Percentiles rank a stretch among this genome's conserved stretches.
Conservation (phyloP, 1,284 basidiomycete species). For the Coriolopsis trogii region DNA sequence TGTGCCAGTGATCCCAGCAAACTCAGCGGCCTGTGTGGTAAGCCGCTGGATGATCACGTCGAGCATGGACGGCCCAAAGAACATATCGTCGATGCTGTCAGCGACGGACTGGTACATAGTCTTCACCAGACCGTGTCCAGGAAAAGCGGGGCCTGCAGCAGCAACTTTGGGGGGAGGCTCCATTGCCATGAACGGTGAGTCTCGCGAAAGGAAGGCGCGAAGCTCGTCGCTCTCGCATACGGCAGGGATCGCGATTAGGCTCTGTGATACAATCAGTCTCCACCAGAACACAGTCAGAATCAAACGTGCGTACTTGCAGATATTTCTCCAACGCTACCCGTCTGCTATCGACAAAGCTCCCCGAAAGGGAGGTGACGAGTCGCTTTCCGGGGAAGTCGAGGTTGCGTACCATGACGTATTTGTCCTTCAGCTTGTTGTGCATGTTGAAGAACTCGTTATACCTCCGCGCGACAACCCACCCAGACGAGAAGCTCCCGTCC, state of each 20-base stretch:
- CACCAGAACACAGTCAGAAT: background rate
- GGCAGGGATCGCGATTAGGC: conserved; percentile 68
- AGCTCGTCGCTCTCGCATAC: conserved; percentile 87
- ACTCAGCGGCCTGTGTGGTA: conserved; percentile 86
- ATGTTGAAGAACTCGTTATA: conserved; percentile 95
- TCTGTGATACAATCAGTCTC: conserved; percentile 48
- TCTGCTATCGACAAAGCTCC: conserved; percentile 83
- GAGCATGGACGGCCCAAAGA: conserved; percentile 91
- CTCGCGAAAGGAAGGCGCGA: conserved; percentile 85
- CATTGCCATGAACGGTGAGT: conserved; percentile 74
- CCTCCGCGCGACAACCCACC: conserved; percentile 90
- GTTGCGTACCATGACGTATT: conserved; percentile 64
- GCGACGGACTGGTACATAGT: conserved; percentile 88
- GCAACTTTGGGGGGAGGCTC: conserved; percentile 46
- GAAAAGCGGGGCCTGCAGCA: conserved; percentile 44
- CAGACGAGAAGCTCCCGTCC: conserved; percentile 76
- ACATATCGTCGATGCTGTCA: conserved; percentile 91
- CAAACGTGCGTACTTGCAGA: conserved; percentile 68
- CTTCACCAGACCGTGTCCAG: conserved; percentile 77
- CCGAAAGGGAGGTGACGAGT: conserved; percentile 82
- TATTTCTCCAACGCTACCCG: conserved; percentile 85
- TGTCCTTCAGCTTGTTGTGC: conserved; percentile 83
- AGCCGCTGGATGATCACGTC: conserved; percentile 91
- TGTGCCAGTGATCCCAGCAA: conserved; percentile 79
- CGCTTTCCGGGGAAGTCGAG: conserved; percentile 91